Percentiles rank a stretch among this genome's conserved stretches.
These are phyloP conservation scores for Tuber magnatum DNA, from an alignment of 495 filamentous ascomycete genomes.

Conservation along the genomic window DNA sequence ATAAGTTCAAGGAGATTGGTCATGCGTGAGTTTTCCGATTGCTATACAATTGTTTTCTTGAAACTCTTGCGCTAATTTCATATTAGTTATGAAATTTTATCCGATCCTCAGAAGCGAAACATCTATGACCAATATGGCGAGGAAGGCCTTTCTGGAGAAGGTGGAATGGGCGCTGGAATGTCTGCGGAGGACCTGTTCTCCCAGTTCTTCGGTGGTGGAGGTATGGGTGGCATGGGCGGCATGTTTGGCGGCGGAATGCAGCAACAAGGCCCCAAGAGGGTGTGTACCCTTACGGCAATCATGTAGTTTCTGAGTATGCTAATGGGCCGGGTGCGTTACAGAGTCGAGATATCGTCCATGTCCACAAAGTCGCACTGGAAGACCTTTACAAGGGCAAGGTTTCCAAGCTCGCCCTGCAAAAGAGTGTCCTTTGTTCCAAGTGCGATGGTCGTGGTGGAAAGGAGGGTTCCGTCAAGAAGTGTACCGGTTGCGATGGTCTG, in stretches of 20 bases:
- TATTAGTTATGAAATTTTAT: conserved; percentile 73
- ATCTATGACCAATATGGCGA: conserved; percentile 97
- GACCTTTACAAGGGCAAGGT: conserved; percentile 98
- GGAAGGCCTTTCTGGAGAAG: conserved; percentile 85
- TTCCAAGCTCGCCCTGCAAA: conserved; percentile 93
- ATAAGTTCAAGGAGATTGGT: conserved; percentile 97
- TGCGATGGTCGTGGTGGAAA: conserved; percentile 96
- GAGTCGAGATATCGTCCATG: conserved; percentile 68
- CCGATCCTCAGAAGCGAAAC: conserved; percentile 79
- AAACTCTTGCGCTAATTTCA: not conserved
- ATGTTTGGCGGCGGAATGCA: conserved; percentile 81
- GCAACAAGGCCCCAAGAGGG: conserved; percentile 81
- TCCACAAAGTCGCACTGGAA: conserved; percentile 94
- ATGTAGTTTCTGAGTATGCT: conserved; percentile 1
- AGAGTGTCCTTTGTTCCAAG: conserved; percentile 90
- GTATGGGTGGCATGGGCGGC: conserved; percentile 71
- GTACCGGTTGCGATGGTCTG: conserved; percentile 77
- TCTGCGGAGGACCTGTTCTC: conserved; percentile 94
- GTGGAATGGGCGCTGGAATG: conserved; percentile 73
- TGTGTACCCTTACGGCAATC: conserved; percentile 51
- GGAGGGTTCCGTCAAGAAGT: conserved; percentile 90
- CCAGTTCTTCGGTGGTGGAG: conserved; percentile 91
- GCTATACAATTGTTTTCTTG: not conserved
- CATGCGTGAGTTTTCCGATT: conserved; percentile 50
- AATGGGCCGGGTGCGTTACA: conserved; percentile 30